phyloP scores from a whole-genome alignment of 192 early-diverging fungal genomes.

The Neocallimastix lanati region DNA sequence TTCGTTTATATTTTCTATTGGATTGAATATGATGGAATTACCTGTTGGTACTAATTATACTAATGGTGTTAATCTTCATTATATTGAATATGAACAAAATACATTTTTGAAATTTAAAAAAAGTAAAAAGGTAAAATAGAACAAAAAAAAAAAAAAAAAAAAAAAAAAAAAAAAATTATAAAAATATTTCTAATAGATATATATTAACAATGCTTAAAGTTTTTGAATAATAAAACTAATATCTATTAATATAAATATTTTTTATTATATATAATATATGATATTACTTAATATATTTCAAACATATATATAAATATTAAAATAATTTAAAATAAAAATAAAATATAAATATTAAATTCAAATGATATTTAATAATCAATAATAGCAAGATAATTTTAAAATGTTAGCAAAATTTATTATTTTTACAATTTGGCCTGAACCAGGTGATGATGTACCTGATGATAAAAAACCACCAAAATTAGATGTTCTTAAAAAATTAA shows the following conservation, averaged over 20 bases:
- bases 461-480: slow-evolving; percentile 8
- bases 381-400: slow-evolving; percentile 28
- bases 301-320: too few relatives aligned
- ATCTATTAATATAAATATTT: too few relatives aligned
- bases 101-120: background rate
- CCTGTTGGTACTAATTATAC: slow-evolving; percentile 11
- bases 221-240: too few relatives aligned
- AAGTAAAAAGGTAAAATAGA: slow-evolving; percentile 15
- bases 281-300: too few relatives aligned
- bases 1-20: slow-evolving; percentile 34
- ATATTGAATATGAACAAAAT: background rate
- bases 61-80: background rate
- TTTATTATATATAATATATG: too few relatives aligned
- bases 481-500: slow-evolving; percentile 37
- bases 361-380: too few relatives aligned
- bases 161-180: too few relatives aligned
- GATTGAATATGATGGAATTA: slow-evolving; percentile 10
- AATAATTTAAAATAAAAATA: too few relatives aligned
- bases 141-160: too few relatives aligned
- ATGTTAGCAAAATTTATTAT: slow-evolving; percentile 62
- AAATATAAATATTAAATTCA: too few relatives aligned
- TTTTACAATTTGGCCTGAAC: slow-evolving; percentile 46
- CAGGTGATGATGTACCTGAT: slow-evolving; percentile 6
- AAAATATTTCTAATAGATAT: too few relatives aligned
- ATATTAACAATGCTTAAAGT: too few relatives aligned